These are phyloP conservation scores for Psilocybe mexicana DNA, from an alignment of 1,284 basidiomycete genomes.

Conservation along the genomic window DNA sequence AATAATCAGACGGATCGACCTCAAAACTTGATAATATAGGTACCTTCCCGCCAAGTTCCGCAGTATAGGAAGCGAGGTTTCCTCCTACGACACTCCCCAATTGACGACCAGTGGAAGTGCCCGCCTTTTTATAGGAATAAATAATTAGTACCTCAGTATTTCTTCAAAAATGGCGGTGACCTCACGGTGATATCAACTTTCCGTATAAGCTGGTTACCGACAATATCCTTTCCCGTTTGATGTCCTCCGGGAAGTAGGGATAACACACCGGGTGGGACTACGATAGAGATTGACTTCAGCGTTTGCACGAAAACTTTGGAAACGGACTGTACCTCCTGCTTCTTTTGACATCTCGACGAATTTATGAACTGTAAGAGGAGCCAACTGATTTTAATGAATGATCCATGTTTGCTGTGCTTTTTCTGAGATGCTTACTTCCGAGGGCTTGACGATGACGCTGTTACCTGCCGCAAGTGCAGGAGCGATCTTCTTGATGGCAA, in stretches of 20 bases:
- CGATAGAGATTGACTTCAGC: neutral
- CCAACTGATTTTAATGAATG: slow-evolving; percentile 46
- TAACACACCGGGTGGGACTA: slow-evolving; percentile 76
- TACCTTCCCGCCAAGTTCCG: slow-evolving; percentile 82
- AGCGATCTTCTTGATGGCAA: slow-evolving; percentile 84
- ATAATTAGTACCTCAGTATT: neutral
- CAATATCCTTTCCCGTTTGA: slow-evolving; percentile 63
- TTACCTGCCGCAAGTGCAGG: slow-evolving; percentile 85
- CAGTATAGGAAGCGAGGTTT: slow-evolving; percentile 74
- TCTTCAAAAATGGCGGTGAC: slow-evolving; percentile 1
- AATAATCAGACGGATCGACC: neutral
- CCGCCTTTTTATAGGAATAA: slow-evolving; percentile 50
- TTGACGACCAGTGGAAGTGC: slow-evolving; percentile 70
- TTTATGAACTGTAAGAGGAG: slow-evolving; percentile 77
- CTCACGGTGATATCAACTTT: slow-evolving; percentile 84
- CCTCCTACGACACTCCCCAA: slow-evolving; percentile 70
- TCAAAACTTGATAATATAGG: neutral
- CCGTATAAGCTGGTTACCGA: slow-evolving; percentile 62
- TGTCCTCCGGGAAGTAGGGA: slow-evolving; percentile 71
- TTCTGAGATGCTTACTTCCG: slow-evolving; percentile 50
- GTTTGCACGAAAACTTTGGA: neutral
- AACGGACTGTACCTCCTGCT: slow-evolving; percentile 57
- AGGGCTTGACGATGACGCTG: slow-evolving; percentile 80
- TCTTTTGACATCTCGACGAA: slow-evolving; percentile 64
- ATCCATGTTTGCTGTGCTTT: neutral